A percentile compares a stretch with the other conserved stretches of the same genome.
These are phyloP conservation scores for Mortierella antarctica DNA, from an alignment of 192 early-diverging fungal species.

Conservation along the genomic window DNA sequence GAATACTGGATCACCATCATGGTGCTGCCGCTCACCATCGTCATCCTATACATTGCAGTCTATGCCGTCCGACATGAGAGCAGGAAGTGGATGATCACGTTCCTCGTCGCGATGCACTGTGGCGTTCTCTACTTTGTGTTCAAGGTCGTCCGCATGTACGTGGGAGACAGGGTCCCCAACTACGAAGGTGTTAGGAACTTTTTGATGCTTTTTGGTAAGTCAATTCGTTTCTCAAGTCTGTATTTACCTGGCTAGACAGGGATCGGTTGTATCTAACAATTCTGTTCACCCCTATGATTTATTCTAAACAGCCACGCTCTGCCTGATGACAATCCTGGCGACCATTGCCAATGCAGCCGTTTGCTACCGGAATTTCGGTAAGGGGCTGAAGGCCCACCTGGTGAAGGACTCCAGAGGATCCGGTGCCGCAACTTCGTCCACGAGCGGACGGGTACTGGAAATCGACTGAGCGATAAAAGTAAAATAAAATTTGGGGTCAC, in stretches of 20 bases:
- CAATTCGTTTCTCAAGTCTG: no score
- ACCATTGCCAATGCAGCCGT: slow-evolving; percentile 62
- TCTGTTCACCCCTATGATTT: slow-evolving; percentile 21
- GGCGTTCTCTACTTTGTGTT: slow-evolving; percentile 77
- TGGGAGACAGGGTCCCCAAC: slow-evolving; percentile 45
- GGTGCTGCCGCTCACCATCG: slow-evolving; percentile 67
- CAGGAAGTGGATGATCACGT: slow-evolving; percentile 64
- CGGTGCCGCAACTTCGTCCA: slow-evolving; percentile 16
- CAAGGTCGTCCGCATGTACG: slow-evolving; percentile 71
- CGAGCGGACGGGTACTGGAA: slow-evolving; percentile 23
- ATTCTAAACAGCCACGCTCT: slow-evolving; percentile 52
- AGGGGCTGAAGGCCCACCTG: slow-evolving; percentile 63
- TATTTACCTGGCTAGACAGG: no score
- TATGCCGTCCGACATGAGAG: slow-evolving; percentile 78
- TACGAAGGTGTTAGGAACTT: slow-evolving; percentile 68
- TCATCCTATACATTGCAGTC: slow-evolving; percentile 72
- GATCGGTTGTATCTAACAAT: no score
- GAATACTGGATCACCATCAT: slow-evolving; percentile 65
- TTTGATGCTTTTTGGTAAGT: slow-evolving; percentile 78
- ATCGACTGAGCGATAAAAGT: slow-evolving; percentile 13
- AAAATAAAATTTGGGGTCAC: not conserved
- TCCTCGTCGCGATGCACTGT: slow-evolving; percentile 68
- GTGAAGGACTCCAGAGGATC: slow-evolving; percentile 12
- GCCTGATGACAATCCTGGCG: slow-evolving; percentile 57
- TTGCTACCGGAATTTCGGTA: slow-evolving; percentile 69